phyloP scores from a whole-genome alignment of 2,329 filamentous ascomycete species.

The Monilinia vaccinii-corymbosi region DNA sequence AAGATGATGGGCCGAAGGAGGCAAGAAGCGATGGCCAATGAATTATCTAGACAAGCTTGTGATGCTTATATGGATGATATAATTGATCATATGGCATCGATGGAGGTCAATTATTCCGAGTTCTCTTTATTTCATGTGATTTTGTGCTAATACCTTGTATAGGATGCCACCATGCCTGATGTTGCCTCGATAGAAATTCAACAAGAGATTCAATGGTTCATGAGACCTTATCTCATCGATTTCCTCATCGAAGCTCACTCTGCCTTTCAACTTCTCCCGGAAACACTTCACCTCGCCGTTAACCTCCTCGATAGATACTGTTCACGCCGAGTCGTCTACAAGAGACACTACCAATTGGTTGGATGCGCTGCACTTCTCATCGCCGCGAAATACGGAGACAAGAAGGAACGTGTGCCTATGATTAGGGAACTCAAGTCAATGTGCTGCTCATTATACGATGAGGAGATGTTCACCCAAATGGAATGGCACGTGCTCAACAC shows the following conservation, averaged over 20 bases:
- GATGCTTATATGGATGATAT: slow-evolving; percentile 94
- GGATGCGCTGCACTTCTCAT: slow-evolving; percentile 94
- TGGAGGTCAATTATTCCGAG: slow-evolving; percentile 54
- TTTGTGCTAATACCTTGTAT: slow-evolving; percentile 26
- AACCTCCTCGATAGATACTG: slow-evolving; percentile 97
- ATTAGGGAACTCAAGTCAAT: slow-evolving; percentile 97
- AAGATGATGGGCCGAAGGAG: slow-evolving; percentile 71
- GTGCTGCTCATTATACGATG: slow-evolving; percentile 97
- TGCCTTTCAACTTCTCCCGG: slow-evolving; percentile 85
- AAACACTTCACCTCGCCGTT: slow-evolving; percentile 91
- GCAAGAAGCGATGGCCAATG: slow-evolving; percentile 80
- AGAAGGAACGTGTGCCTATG: slow-evolving; percentile 96
- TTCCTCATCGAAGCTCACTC: slow-evolving; percentile 96
- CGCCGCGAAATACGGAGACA: slow-evolving; percentile 96
- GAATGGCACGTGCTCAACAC: slow-evolving; percentile 99
- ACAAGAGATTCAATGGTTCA: slow-evolving; percentile 99
- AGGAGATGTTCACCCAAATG: slow-evolving; percentile 99
- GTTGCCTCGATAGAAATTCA: slow-evolving; percentile 98
- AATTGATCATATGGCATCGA: slow-evolving; percentile 85
- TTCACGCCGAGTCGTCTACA: slow-evolving; percentile 95
- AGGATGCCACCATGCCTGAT: slow-evolving; percentile 84
- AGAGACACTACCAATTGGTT: slow-evolving; percentile 96
- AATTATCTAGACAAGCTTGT: slow-evolving; percentile 74
- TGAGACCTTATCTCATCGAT: slow-evolving; percentile 95
- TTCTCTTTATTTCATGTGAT: slow-evolving; percentile 5